phyloP scores from a whole-genome alignment of 2,329 filamentous ascomycete genomes.

The Fusarium nelsonii region DNA sequence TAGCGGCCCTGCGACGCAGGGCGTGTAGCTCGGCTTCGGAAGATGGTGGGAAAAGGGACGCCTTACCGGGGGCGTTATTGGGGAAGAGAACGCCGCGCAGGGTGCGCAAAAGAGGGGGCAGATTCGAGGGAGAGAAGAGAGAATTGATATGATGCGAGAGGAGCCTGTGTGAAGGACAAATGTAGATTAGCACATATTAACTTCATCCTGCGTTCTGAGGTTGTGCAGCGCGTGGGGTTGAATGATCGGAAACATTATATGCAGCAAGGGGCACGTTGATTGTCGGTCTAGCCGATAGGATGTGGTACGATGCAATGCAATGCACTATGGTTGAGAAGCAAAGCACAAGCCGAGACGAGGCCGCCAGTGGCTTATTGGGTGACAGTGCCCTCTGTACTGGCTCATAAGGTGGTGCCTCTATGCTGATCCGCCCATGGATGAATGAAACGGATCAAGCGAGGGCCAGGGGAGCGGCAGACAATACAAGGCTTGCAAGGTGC shows the following conservation, averaged over 20 bases:
- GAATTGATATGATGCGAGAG: slow-evolving; percentile 69
- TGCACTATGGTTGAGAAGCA: slow-evolving; percentile 30
- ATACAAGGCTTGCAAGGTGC: slow-evolving; percentile 37
- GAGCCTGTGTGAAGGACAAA: slow-evolving; percentile 58
- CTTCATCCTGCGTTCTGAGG: slow-evolving; percentile 31
- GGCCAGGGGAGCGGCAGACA: slow-evolving; percentile 28
- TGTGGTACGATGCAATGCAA: slow-evolving; percentile 28
- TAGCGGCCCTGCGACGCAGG: slow-evolving; percentile 76
- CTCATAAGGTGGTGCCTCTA: slow-evolving; percentile 26
- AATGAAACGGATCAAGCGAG: slow-evolving; percentile 23
- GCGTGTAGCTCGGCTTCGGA: slow-evolving; percentile 69
- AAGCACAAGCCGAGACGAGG: slow-evolving; percentile 31
- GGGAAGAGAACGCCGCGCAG: slow-evolving; percentile 87
- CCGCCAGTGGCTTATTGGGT: slow-evolving; percentile 38
- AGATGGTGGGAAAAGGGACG: slow-evolving; percentile 70
- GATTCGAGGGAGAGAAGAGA: slow-evolving; percentile 72
- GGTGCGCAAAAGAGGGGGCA: slow-evolving; percentile 76
- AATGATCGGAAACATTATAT: slow-evolving; percentile 35
- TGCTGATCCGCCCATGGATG: slow-evolving; percentile 39
- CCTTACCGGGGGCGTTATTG: slow-evolving; percentile 79
- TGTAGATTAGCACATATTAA: slow-evolving; percentile 43
- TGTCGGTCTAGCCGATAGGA: slow-evolving; percentile 30
- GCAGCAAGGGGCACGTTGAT: slow-evolving; percentile 29
- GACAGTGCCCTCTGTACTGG: slow-evolving; percentile 25
- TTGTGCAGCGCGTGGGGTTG: slow-evolving; percentile 33